Evolutionary conservation across 2,329 filamentous ascomycete genomes (phyloP), one percentile per base, ranked within the genome.

Genomic region (Lachnellula suecica): DNA sequence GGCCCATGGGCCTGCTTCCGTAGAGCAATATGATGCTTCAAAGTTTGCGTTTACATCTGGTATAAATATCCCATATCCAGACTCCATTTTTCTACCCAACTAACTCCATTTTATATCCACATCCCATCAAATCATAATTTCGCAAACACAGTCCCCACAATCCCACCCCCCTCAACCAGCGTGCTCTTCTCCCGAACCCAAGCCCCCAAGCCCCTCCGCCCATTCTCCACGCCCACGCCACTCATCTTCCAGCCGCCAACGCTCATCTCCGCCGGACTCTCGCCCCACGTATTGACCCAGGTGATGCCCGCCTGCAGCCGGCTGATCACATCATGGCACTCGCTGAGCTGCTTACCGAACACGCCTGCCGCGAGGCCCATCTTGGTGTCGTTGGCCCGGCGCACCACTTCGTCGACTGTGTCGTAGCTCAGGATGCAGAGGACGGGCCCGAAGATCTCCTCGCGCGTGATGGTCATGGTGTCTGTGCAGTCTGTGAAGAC

Each of bases 211-310:
- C 91, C 91, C 63, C 81, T 83, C 53, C 84, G 77, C 3, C 91
- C 91, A 69, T 96, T 96, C 77, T 96, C 91, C 2, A 95, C 85
- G 0, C 91, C 91, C 9, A 96, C 73, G 29, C 91, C 91, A 67
- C 90, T 95, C 78, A 88, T 80, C 76, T 96, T 96, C 91, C 91
- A 96, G 0, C 91, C 91, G 9, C 91, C 91, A 0, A 96, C 91
- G 2, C 88, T 87, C 91, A 96, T 96, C 75, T 96, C 91, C 0
- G 91, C 89, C 0, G 91, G 91, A 44, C 82, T 87, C 74, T 96
- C 91, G n/a, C 91, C 91, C 91, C 91, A 96, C 0, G 89, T 91
- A 69, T 96, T 96, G 47, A 96, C 79, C 91, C 91, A 96, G 1
- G 89, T 95, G 64, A 96, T 96, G 29, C 91, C 91, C 0, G 90